Evolutionary conservation across 768 basidiomycete species (phyloP), one percentile per base, ranked within the genome.

Genomic region (Tephrocybe sp.): DNA sequence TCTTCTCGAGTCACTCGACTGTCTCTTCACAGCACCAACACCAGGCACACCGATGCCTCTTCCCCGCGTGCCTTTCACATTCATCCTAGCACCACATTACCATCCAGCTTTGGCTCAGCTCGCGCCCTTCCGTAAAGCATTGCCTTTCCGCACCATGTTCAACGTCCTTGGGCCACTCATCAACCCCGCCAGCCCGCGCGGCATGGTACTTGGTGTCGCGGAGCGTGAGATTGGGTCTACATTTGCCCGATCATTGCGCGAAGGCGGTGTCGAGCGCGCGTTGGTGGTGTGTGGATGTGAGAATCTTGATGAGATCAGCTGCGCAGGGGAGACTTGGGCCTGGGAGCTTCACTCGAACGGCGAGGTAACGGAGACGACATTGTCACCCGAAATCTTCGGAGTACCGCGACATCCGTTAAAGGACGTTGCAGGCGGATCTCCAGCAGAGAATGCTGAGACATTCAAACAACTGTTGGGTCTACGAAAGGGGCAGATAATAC

Each of bases 91-190:
- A 0, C 87, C 93, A 0, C 87, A 95, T 63, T 98, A 93, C 68
- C 94, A 98, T 68, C 96, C 95, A 1, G 68, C 87, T 0, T 77
- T 98, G 32, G 91, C 88, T 6, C 71, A 78, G 52, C 76, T 98
- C 56, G 88, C 87, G 0, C 93, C 96, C 0, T 80, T 87, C 63
- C 87, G 96, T 47, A 88, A 87, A 58, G 70, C 82, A 0, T 81
- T 98, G 43, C 93, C 93, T 40, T 98, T 96, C 75, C 87, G 94
- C 32, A 98, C 96, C 4, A 86, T 99, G 73, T 98, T 97, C 79
- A 98, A 98, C 69, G 72, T 94, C 50, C 76, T 98, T 28, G 95
- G 97, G 0, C 97, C 96, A 0, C 77, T 98, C 31, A 87, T 96
- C 68, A 98, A 96, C 69, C 96, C 96, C 2, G 86, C 92, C 0